These are phyloP conservation scores for Gynostemma pentaphyllum DNA, from an alignment of 306 rosid species.

Conservation along the genomic window DNA sequence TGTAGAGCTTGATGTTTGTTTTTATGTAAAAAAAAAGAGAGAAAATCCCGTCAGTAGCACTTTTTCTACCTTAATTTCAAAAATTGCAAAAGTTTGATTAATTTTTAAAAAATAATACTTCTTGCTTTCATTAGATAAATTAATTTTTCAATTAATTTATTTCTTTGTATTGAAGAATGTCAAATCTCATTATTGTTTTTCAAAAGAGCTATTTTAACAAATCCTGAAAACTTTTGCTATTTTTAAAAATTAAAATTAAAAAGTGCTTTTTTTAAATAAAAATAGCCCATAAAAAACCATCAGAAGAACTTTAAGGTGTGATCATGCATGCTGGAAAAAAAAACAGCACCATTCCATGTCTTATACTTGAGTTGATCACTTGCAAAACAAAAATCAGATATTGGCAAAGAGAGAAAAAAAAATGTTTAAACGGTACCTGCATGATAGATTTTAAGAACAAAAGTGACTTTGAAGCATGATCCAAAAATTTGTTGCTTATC, in stretches of 20 bases:
- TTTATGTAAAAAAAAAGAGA: not conserved
- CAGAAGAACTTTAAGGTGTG: not conserved
- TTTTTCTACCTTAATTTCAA: no score
- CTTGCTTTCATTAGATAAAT: no score
- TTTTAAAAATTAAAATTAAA: no score
- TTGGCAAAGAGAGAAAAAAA: not conserved
- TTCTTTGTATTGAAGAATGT: no score
- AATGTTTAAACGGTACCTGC: conserved; percentile 64
- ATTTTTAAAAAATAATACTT: no score
- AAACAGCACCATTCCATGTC: not conserved
- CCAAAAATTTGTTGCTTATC: conserved; percentile 53
- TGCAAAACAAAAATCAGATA: not conserved
- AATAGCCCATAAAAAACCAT: not conserved
- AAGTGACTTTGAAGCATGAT: conserved; percentile 76
- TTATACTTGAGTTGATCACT: not conserved
- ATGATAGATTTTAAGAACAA: conserved; percentile 73
- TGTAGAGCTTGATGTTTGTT: not conserved
- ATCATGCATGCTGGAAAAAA: not conserved
- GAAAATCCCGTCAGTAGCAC: no score
- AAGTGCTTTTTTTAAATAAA: no score
- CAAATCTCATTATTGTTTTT: no score
- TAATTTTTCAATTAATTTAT: no score
- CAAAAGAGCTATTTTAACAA: no score
- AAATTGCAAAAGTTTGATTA: no score
- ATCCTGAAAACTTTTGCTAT: no score